Percentiles rank a stretch among this genome's conserved stretches.
Evolutionary conservation across 345 rosid genomes (phyloP).

Genomic region (Rhodamnia argentea): DNA sequence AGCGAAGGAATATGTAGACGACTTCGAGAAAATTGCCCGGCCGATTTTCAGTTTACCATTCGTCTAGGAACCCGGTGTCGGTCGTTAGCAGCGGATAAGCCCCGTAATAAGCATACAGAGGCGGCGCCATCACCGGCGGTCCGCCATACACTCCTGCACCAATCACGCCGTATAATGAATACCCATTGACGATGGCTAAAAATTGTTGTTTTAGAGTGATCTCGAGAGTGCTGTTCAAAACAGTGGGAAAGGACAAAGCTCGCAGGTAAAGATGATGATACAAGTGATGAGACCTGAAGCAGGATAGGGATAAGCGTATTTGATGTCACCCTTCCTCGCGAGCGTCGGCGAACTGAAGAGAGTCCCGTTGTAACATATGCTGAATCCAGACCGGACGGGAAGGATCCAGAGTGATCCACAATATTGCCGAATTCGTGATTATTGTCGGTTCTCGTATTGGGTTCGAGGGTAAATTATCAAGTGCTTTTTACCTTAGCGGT

Average conservation of each 20-base stretch:
- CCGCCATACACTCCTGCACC: slow-evolving; percentile 8
- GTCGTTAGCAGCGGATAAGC: slow-evolving; percentile 24
- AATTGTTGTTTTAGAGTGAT: not conserved
- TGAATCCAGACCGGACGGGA: not conserved
- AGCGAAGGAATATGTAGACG: not conserved
- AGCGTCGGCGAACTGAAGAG: not conserved
- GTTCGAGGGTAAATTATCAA: not conserved
- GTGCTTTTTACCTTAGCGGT: not conserved
- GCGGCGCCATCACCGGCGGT: slow-evolving; percentile 57
- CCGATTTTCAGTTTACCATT: slow-evolving; percentile 19
- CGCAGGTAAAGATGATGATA: not conserved
- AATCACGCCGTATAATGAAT: not conserved
- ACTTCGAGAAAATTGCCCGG: not conserved
- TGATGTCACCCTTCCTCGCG: not conserved
- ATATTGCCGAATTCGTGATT: not conserved
- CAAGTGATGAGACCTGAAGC: slow-evolving; percentile 25
- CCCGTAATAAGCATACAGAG: slow-evolving; percentile 16
- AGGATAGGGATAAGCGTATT: slow-evolving; percentile 49
- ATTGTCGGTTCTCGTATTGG: not conserved
- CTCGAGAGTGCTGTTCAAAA: not conserved
- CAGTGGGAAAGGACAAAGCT: not conserved
- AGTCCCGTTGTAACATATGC: not conserved
- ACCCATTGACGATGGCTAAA: not conserved
- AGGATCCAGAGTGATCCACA: not conserved
- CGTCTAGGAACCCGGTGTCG: slow-evolving; percentile 37